phyloP scores from a whole-genome alignment of 2,329 filamentous ascomycete genomes.

The Sphaerulina vaccinii region DNA sequence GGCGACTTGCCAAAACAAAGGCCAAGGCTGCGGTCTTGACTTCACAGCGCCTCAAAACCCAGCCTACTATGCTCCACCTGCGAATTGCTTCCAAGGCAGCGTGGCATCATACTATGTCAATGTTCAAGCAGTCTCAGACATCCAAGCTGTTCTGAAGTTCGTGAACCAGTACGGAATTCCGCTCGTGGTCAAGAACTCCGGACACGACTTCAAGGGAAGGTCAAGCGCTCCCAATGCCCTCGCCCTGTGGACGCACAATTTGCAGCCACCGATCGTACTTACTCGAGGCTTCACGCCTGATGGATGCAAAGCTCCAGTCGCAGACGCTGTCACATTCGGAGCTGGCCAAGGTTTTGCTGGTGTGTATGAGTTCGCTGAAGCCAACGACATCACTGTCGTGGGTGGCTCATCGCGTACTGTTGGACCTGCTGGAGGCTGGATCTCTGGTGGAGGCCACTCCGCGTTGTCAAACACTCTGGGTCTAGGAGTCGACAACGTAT shows the following conservation, averaged over 20 bases:
- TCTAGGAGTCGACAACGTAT: constrained; percentile 31
- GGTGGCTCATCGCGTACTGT: constrained; percentile 28
- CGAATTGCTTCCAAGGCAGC: constrained; percentile 24
- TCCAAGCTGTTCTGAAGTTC: constrained; percentile 27
- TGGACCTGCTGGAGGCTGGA: constrained; percentile 29
- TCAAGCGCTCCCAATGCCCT: constrained; percentile 21
- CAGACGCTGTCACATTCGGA: constrained; percentile 23
- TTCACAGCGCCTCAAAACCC: constrained; percentile 16
- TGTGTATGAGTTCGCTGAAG: constrained; percentile 24
- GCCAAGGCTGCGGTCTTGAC: constrained; percentile 21
- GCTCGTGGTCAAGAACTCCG: constrained; percentile 31
- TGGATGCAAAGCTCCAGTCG: constrained; percentile 20
- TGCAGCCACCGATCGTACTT: constrained; percentile 1
- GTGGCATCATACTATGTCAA: constrained; percentile 29
- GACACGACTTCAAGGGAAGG: constrained; percentile 31
- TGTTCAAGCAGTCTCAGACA: constrained; percentile 22
- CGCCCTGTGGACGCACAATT: constrained; percentile 28
- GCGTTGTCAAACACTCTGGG: constrained; percentile 27
- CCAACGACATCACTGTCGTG: constrained; percentile 25
- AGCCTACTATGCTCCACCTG: constrained; percentile 9
- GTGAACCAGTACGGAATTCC: constrained; percentile 23
- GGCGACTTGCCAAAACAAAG: constrained; percentile 19
- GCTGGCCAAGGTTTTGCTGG: constrained; percentile 26
- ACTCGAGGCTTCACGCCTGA: constrained; percentile 15
- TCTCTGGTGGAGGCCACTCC: constrained; percentile 28